Evolutionary conservation across 768 basidiomycete species (phyloP), one percentile per base, ranked within the genome.

Genomic region (Macrolepiota albuminosa): DNA sequence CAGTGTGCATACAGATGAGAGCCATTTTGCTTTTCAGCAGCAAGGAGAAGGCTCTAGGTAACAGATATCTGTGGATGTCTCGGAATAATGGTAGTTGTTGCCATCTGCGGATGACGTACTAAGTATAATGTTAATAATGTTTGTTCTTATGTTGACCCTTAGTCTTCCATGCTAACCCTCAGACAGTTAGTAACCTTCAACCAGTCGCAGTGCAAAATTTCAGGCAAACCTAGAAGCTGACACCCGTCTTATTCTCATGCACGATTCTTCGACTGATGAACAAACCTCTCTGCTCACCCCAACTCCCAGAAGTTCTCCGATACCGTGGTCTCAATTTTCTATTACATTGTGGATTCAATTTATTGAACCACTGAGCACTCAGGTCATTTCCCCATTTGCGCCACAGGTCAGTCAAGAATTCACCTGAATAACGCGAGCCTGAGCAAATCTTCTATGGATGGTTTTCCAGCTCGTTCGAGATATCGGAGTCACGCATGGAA

Each of bases 361-460:
- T 37, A 78, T 87, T 26, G 91, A 92, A 68, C 89, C 90, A 1
- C 73, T 92, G 61, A 89, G 87, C 1, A 81, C 81, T 6, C 81
- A 89, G 62, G 85, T 91, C 59, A 90, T 92, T 59, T 83, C 84
- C 52, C 90, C 90, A 0, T 91, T 90, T 65, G 80, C 85, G 39
- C 87, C 86, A 3, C 83, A 90, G 76, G 88, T 87, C n/a, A 47
- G 58, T 21, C 26, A 6, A 31, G 18, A 21, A n/a, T 21, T 47
- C n/a, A 13, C 8, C 3, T 40, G 14, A 31, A 26, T 14, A 13
- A 26, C 8, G 29, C 29, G 47, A 31, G 4, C 18, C 1, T n/a
- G 31, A 34, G 47, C n/a, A n/a, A 39, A 21, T 57, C 18, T 10
- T 39, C 1, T 11, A 13, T 33, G 10, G 0, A 14, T 43, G 29